These are phyloP conservation scores for Salix arbutifolia DNA, from an alignment of 345 rosid species.

Conservation along the genomic window DNA sequence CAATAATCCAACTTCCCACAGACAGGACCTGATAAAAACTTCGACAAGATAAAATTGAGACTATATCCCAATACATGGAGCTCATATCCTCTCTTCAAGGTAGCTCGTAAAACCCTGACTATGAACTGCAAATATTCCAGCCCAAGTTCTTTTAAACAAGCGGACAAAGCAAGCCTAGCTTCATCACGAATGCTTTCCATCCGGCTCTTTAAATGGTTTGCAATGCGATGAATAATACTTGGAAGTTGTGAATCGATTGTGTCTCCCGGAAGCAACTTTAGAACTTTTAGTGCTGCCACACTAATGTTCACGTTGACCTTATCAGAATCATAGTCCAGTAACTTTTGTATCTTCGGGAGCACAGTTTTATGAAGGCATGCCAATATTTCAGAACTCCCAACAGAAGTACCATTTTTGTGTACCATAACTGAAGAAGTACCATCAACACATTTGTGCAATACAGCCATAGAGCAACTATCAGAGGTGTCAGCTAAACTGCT, in stretches of 20 bases:
- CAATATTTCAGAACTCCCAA: constrained; percentile 39
- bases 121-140: constrained; percentile 69
- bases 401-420: constrained; percentile 19
- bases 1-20: constrained; percentile 74
- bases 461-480: neutral
- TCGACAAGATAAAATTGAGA: constrained; percentile 57
- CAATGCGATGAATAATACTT: constrained; percentile 59
- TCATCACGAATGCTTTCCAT: constrained; percentile 62
- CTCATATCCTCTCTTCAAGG: constrained; percentile 79
- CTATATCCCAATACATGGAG: constrained; percentile 84
- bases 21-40: constrained; percentile 36
- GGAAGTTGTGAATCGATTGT: constrained; percentile 72
- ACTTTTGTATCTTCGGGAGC: constrained; percentile 68
- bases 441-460: neutral
- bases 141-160: constrained; percentile 90
- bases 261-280: constrained; percentile 81
- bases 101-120: constrained; percentile 52
- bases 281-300: constrained; percentile 71
- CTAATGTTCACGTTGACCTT: constrained; percentile 60
- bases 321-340: constrained; percentile 56
- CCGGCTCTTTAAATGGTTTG: constrained; percentile 69
- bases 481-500: constrained; percentile 11
- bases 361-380: constrained; percentile 52
- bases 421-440: constrained; percentile 16
- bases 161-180: constrained; percentile 79